Evolutionary conservation across 805 yeast genomes (phyloP).

Genomic region (Kluyveromyces nonfermentans): DNA sequence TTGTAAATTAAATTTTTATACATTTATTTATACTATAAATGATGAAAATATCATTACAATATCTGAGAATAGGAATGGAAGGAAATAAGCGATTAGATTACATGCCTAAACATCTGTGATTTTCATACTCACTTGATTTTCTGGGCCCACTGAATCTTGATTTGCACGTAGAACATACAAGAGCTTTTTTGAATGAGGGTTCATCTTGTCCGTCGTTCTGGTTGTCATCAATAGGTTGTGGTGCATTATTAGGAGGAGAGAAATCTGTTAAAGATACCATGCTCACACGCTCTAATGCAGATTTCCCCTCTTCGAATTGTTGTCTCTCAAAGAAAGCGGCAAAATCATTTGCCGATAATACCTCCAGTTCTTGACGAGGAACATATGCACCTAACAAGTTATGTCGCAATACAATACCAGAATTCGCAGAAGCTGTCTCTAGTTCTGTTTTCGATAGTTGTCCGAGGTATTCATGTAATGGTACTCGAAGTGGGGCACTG

Average conservation of each 20-base stretch:
- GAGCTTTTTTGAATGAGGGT: constrained; percentile 14
- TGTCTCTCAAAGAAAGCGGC: constrained; percentile 26
- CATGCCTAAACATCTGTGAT: neutral
- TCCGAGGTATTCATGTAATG: constrained; percentile 26
- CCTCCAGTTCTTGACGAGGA: constrained; percentile 24
- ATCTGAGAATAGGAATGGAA: no score
- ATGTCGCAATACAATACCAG: constrained; percentile 24
- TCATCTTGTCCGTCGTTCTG: neutral
- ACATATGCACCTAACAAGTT: constrained; percentile 27
- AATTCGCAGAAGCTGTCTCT: constrained; percentile 15
- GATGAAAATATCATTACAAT: neutral
- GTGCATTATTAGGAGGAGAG: neutral
- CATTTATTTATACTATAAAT: constrained; percentile 4
- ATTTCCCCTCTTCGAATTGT: constrained; percentile 1
- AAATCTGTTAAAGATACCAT: neutral
- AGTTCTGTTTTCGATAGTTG: constrained; percentile 17
- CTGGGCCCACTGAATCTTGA: constrained; percentile 18
- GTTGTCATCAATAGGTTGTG: neutral
- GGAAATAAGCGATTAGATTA: neutral
- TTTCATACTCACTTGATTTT: constrained; percentile 6
- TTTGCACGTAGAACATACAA: constrained; percentile 21
- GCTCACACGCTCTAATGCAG: constrained; percentile 1
- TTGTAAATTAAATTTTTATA: constrained; percentile 2
- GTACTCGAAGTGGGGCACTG: constrained; percentile 9
- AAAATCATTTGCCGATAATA: constrained; percentile 26